Conservation (phyloP, 148 eudicot species). For the Rhododendron williamsianum region DNA sequence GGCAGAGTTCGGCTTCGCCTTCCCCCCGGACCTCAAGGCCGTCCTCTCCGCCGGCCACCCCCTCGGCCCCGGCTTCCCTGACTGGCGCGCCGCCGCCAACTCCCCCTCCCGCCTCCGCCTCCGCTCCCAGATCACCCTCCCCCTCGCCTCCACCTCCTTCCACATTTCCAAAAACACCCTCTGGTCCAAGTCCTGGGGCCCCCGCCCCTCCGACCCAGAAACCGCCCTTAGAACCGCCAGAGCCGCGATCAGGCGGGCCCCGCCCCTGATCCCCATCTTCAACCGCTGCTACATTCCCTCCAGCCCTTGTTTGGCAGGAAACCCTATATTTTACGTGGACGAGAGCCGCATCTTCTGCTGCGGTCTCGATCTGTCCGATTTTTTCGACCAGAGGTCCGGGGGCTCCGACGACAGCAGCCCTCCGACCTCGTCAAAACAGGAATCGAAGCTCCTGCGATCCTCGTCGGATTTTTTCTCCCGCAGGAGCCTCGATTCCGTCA, state of each 20-base stretch:
- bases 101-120: slow-evolving; percentile 48
- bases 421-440: slow-evolving; percentile 26
- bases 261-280: slow-evolving; percentile 65
- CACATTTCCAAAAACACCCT: slow-evolving; percentile 62
- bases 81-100: slow-evolving; percentile 60
- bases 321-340: slow-evolving; percentile 66
- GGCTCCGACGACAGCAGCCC: background rate
- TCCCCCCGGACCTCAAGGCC: slow-evolving; percentile 76
- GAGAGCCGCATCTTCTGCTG: slow-evolving; percentile 75
- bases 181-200: slow-evolving; percentile 80
- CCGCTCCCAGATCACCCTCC: slow-evolving; percentile 56
- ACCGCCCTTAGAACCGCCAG: slow-evolving; percentile 56
- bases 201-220: slow-evolving; percentile 63
- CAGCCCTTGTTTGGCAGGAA: slow-evolving; percentile 70
- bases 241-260: slow-evolving; percentile 50
- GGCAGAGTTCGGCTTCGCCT: slow-evolving; percentile 82
- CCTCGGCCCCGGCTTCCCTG: slow-evolving; percentile 77
- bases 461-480: slow-evolving; percentile 24
- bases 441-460: slow-evolving; percentile 20
- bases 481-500: slow-evolving; percentile 41
- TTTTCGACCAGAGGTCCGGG: slow-evolving; percentile 37
- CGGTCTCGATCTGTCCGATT: slow-evolving; percentile 68
- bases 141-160: slow-evolving; percentile 67
- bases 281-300: slow-evolving; percentile 76
- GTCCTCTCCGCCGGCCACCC: slow-evolving; percentile 70